Base-by-base conservation (phyloP, 768 basidiomycete species). In the Termitomyces sp. region DNA sequence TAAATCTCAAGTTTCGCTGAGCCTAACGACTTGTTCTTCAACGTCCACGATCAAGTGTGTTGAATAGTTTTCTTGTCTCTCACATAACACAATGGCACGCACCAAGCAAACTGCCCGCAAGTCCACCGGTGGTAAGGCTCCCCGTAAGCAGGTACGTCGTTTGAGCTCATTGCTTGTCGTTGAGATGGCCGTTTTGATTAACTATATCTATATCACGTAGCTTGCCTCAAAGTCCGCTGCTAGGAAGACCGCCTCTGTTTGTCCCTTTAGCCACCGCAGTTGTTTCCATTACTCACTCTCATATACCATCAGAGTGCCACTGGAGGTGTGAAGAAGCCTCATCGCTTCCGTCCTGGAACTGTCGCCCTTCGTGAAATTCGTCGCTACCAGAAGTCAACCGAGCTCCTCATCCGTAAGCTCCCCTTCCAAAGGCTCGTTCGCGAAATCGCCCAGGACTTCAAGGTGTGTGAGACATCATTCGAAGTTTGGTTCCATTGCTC, bases 331-430 rank as follows among this genome's bases (percentile, higher is more conserved):
- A 62, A 62, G 61, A 62, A 62, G 52, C 61, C 61, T 2, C 88
- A 91, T 71, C 77, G 88, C 64, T 90, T 88, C 80, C 77, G 82
- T 60, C 83, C 83, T 65, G 83, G 89, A 73, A 91, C 89, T 55
- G 89, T 91, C 73, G 90, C 89, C 52, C 85, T 91, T 61, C 87
- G 90, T 70, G 88, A 90, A 70, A 91, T 91, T 65, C 74, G 88
- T 67, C 77, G 86, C 67, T 90, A 89, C 76, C 88, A 91, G 73
- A 89, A 88, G 74, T 88, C 87, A 56, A 91, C 90, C 43, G 89
- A 90, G 74, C 80, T 91, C 57, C 78, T 91, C 61, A 90, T 91
- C 73, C 78, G 89, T 70, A 90, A 89, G 77, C 83, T 91, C 59
- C 89, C 89, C 53, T 91, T 90, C 86, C 89, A 91, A 73, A 79